Percentiles rank a stretch among this genome's conserved stretches.
Conservation (phyloP, 2,329 filamentous ascomycete genomes). For the Coniella vitis region DNA sequence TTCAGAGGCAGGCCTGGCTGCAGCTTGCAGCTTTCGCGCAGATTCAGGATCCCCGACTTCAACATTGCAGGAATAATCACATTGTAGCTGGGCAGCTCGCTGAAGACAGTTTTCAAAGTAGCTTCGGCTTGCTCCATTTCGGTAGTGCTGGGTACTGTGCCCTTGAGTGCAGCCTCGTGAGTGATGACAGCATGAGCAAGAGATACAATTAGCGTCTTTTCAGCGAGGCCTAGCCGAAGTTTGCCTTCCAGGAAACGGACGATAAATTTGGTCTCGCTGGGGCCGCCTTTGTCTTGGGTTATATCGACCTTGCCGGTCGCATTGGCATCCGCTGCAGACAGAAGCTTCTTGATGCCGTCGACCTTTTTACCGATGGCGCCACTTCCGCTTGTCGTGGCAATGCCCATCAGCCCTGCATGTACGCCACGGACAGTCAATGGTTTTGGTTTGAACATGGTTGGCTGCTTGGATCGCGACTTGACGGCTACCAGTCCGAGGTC, state of each 20-base stretch:
- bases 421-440: slow-evolving; percentile 80
- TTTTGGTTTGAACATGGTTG: slow-evolving; percentile 98
- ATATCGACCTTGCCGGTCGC: slow-evolving; percentile 78
- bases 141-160: slow-evolving; percentile 62
- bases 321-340: slow-evolving; percentile 81
- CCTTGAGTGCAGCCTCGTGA: slow-evolving; percentile 69
- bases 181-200: slow-evolving; percentile 82
- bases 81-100: slow-evolving; percentile 91
- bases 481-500: slow-evolving; percentile 91
- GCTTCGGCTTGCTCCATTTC: slow-evolving; percentile 79
- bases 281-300: slow-evolving; percentile 82
- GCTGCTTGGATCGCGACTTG: slow-evolving; percentile 90
- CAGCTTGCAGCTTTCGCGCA: slow-evolving; percentile 81
- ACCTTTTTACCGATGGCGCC: slow-evolving; percentile 89
- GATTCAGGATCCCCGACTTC: slow-evolving; percentile 74
- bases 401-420: slow-evolving; percentile 78
- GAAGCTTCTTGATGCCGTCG: slow-evolving; percentile 87
- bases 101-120: slow-evolving; percentile 86
- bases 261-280: slow-evolving; percentile 92
- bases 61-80: slow-evolving; percentile 88
- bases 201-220: slow-evolving; percentile 85
- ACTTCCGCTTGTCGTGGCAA: slow-evolving; percentile 80
- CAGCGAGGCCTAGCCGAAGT: slow-evolving; percentile 81
- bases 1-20: slow-evolving; percentile 92
- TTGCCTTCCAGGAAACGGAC: slow-evolving; percentile 93